These are phyloP conservation scores for Astragalus membranaceus DNA, from an alignment of 306 rosid genomes.

Conservation along the genomic window DNA sequence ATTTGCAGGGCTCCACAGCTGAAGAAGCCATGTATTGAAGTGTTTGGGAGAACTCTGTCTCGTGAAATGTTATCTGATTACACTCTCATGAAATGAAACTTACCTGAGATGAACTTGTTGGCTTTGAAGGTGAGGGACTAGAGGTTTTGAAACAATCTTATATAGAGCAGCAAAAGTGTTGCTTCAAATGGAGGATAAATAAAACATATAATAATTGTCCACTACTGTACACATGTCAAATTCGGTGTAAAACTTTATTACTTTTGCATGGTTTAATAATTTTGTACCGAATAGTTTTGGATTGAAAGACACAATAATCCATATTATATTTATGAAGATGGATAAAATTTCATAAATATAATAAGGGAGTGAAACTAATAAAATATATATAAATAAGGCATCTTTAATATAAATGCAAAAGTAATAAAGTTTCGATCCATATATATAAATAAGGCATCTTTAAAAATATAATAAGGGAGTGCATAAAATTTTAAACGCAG, in stretches of 20 bases:
- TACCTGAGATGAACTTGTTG: slow-evolving; percentile 7
- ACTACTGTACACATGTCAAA: neutral
- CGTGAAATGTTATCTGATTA: neutral
- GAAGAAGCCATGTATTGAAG: slow-evolving; percentile 42
- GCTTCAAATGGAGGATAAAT: neutral
- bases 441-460: too few relatives aligned
- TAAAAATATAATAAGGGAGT: too few relatives aligned
- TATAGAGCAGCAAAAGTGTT: slow-evolving; percentile 14
- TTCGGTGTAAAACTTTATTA: neutral
- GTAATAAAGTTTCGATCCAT: too few relatives aligned
- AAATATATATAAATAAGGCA: too few relatives aligned
- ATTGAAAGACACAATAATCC: too few relatives aligned
- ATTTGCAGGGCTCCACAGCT: neutral
- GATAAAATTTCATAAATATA: too few relatives aligned
- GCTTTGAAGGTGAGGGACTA: neutral
- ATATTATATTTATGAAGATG: too few relatives aligned
- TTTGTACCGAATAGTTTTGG: neutral
- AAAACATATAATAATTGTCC: neutral
- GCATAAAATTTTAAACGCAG: too few relatives aligned
- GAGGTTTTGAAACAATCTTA: neutral
- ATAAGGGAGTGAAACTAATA: too few relatives aligned
- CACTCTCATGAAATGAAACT: slow-evolving; percentile 27
- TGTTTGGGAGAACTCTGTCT: slow-evolving; percentile 43
- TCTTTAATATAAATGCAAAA: too few relatives aligned
- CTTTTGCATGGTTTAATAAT: neutral